phyloP scores from a whole-genome alignment of 2,329 filamentous ascomycete genomes.

The Cladosporium colombiae region DNA sequence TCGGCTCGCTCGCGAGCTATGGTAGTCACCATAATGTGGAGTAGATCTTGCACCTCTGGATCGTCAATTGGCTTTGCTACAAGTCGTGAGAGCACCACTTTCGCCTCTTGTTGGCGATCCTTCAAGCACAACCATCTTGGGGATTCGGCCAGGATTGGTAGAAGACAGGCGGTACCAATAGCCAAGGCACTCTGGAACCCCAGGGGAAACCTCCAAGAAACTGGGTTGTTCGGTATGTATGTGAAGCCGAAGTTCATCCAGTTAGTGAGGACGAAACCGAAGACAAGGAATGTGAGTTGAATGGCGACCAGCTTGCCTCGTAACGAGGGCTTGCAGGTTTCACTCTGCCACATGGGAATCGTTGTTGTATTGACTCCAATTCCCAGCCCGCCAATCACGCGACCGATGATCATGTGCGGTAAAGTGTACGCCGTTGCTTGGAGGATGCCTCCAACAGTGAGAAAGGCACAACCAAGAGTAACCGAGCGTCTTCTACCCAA shows the following conservation, averaged over 20 bases:
- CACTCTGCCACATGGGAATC: slow-evolving; percentile 16
- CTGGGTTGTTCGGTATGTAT: slow-evolving; percentile 22
- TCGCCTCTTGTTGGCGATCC: slow-evolving; percentile 24
- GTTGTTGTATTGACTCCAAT: slow-evolving; percentile 16
- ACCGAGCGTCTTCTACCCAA: slow-evolving; percentile 37
- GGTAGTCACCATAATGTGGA: slow-evolving; percentile 25
- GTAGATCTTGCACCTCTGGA: slow-evolving; percentile 17
- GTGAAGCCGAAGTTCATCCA: slow-evolving; percentile 27
- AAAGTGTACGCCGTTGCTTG: slow-evolving; percentile 14
- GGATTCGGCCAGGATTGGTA: slow-evolving; percentile 24
- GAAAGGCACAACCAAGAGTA: slow-evolving; percentile 3
- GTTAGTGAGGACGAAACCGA: slow-evolving; percentile 23
- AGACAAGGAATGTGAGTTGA: slow-evolving; percentile 21
- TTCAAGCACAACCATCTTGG: slow-evolving; percentile 26
- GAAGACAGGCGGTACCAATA: slow-evolving; percentile 21
- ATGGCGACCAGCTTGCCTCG: slow-evolving; percentile 19
- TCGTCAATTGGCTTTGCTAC: slow-evolving; percentile 20
- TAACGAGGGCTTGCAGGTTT: slow-evolving; percentile 15
- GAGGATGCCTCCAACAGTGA: slow-evolving; percentile 12
- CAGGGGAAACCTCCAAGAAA: slow-evolving; percentile 26
- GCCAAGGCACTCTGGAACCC: slow-evolving; percentile 25
- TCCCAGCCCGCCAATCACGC: slow-evolving; percentile 6
- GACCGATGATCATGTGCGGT: slow-evolving; percentile 16
- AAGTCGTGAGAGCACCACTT: slow-evolving; percentile 22
- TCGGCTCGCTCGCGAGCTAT: slow-evolving; percentile 24